These are phyloP conservation scores for Globisporangium sylvaticum DNA, from an alignment of 352 stramenopile species.

Conservation along the genomic window DNA sequence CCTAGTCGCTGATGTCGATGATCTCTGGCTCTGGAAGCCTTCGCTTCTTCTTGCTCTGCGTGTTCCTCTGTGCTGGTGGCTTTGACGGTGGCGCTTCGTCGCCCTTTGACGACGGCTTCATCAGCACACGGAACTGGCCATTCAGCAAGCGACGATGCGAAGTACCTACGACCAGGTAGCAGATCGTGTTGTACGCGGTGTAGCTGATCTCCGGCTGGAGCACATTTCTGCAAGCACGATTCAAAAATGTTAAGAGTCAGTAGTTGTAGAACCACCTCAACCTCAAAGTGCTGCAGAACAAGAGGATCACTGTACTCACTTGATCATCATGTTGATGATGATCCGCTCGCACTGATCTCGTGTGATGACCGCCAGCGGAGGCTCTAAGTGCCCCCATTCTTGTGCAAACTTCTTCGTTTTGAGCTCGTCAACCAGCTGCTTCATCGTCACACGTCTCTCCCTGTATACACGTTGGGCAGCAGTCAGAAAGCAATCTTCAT, in stretches of 20 bases:
- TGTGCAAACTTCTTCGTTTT: constrained; percentile 48
- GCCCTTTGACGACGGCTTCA: constrained; percentile 12
- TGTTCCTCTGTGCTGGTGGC: not conserved
- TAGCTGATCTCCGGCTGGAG: constrained; percentile 73
- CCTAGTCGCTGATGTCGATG: constrained; percentile 35
- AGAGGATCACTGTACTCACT: constrained; percentile 3
- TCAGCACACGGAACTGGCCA: constrained; percentile 14
- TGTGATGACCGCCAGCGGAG: constrained; percentile 31
- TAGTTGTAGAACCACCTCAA: not conserved
- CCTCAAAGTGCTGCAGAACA: not conserved
- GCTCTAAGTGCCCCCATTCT: constrained; percentile 29
- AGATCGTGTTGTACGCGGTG: constrained; percentile 72
- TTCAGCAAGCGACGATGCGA: constrained; percentile 27
- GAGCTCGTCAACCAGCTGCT: constrained; percentile 68
- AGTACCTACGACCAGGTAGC: constrained; percentile 52
- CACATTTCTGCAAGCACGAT: constrained; percentile 27
- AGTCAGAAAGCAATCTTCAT: no score
- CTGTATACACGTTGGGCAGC: no score
- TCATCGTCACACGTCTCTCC: constrained; percentile 59
- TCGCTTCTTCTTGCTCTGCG: not conserved
- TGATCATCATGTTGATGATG: constrained; percentile 44
- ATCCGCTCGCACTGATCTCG: constrained; percentile 42
- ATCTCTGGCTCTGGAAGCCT: constrained; percentile 14
- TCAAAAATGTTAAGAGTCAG: not conserved
- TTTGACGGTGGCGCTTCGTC: constrained; percentile 4